Base-by-base conservation (phyloP, 345 rosid species). In the Populus euphratica region DNA sequence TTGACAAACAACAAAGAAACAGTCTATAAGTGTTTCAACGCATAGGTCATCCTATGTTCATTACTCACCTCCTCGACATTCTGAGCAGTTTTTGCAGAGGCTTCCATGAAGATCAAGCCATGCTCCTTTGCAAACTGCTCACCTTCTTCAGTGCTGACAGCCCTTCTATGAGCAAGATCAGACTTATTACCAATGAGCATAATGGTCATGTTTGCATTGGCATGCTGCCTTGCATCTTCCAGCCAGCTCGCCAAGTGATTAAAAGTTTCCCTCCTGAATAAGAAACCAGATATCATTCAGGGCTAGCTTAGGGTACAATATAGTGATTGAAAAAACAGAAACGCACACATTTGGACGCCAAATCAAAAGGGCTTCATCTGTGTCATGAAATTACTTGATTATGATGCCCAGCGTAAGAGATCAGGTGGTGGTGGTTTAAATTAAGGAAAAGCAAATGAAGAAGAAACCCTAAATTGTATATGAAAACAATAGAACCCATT, bases 191-290 rank as follows among this genome's bases (percentile, higher is more conserved):
- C 99, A 56, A 95, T 90, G 21, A 95, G 96, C 98, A 95, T 93
- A 43, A 95, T 93, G 2, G 97, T 91, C 99, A 93, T 93, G 84
- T 94, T 96, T 33, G 98, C 97, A 82, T 96, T 96, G 31, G 98
- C 97, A 72, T 96, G 99, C 90, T 93, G 99, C 83, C 97, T 89
- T 29, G 98, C 97, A 81, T 96, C 99, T 76, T 92, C 99, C 77
- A 96, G 83, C 97, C 99, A 96, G 84, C 96, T 93, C 36, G 97
- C 97, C 84, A 96, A 87, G 83, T 93, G 98, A 82, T 94, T 91
- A 80, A 93, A 93, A 33, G 98, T 93, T 85, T 93, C 98, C 80
- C 97, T 92, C 92, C 96, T 93, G 84, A 41, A 7, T n/a, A 12
- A 59, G 13, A 75, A 68, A 27, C 41, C 71, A 81, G 67, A 33